Evolutionary conservation across 2,329 filamentous ascomycete species (phyloP), one percentile per base, ranked within the genome.

Genomic region (Neurospora crassa): DNA sequence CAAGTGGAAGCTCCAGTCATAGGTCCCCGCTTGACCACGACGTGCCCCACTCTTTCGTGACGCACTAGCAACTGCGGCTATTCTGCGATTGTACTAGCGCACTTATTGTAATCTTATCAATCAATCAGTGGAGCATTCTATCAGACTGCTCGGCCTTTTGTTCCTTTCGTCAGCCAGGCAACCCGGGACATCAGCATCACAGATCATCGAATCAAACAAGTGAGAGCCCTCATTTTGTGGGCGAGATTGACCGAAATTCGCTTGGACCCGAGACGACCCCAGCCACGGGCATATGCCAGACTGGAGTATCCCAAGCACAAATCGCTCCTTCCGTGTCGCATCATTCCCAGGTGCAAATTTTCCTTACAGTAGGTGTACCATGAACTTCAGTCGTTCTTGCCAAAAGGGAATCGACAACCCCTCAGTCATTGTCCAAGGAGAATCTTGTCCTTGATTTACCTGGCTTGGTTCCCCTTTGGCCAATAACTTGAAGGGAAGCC

Each of bases 61-160:
- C 67, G 34, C 67, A 70, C 12, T 40, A 67, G 70, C 34, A 0
- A n/a, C 40, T 6, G 37, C 12, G 67, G 47, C 76, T 74, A 74
- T 68, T 14, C 71, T 71, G 1, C 2, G 45, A 68, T 67, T 8
- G 63, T 67, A 24, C n/a, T 73, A 73, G 75, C 69, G 70, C 8
- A 0, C 5, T 59, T 41, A 16, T 29, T n/a, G 67, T 76, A 73
- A 77, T 77, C 76, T 77, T 76, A 77, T 77, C 76, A 77, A 77
- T 77, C 76, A 73, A 75, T 76, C 74, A 76, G 74, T 76, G 72
- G 72, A 69, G 67, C 73, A 69, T 4, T 29, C 20, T 53, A 20
- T 53, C 20, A 16, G 45, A 53, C 45, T 53, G 45, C 11, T 11
- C 47, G 24, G 47, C 47, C 47, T 59, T 59, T 59, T 59, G 47